Percentiles rank a stretch among this genome's conserved stretches.
Conservation (phyloP, 108 stramenopile genomes). For the Nitzschia palea region DNA sequence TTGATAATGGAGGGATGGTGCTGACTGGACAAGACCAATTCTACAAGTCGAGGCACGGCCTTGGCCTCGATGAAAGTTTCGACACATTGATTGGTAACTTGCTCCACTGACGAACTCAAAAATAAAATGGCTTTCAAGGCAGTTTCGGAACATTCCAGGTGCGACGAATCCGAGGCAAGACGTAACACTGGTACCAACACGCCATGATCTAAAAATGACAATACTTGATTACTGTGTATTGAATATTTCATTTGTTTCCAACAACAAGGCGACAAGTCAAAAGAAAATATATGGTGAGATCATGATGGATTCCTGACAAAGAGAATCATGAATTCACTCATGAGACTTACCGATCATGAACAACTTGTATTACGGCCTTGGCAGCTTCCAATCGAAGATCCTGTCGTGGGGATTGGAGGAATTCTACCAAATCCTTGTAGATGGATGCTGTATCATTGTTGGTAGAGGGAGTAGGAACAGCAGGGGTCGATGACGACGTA, state of each 20-base stretch:
- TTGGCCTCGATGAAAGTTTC: constrained; percentile 49
- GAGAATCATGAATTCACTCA: background rate
- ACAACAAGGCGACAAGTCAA: too few relatives aligned
- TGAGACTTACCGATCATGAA: constrained; percentile 16
- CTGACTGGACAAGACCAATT: constrained; percentile 50
- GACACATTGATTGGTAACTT: constrained; percentile 46
- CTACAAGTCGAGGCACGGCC: constrained; percentile 56
- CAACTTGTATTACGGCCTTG: constrained; percentile 42
- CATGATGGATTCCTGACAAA: background rate
- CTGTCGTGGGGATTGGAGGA: constrained; percentile 36
- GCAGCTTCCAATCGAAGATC: constrained; percentile 47
- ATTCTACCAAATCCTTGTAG: constrained; percentile 42
- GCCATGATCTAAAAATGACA: constrained; percentile 31
- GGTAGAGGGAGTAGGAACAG: too few relatives aligned
- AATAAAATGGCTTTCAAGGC: constrained; percentile 41
- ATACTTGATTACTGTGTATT: constrained; percentile 25
- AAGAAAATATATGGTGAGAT: background rate
- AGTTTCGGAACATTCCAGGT: background rate
- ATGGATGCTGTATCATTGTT: constrained; percentile 23
- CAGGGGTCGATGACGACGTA: too few relatives aligned
- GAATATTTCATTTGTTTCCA: too few relatives aligned
- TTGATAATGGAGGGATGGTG: constrained; percentile 58
- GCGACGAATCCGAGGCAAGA: constrained; percentile 19
- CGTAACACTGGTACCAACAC: constrained; percentile 32
- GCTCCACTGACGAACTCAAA: constrained; percentile 25